Conservation (phyloP, 805 yeast species). For the Monosporozyma yasuniensis region DNA sequence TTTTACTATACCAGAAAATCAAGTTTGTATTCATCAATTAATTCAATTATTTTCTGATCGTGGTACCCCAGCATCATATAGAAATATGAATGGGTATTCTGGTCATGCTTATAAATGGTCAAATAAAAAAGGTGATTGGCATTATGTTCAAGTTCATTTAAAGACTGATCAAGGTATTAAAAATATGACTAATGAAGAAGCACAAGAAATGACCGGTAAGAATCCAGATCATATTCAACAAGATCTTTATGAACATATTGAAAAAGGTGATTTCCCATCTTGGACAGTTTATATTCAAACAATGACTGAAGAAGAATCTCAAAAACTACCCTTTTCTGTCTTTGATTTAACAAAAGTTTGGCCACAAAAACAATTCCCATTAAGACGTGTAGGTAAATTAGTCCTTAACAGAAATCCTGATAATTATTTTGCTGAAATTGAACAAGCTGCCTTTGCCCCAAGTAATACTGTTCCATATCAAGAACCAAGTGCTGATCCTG, state of each 20-base stretch:
- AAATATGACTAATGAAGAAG: constrained; percentile 54
- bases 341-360: constrained; percentile 88
- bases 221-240: constrained; percentile 78
- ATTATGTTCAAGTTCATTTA: constrained; percentile 51
- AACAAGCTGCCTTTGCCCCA: constrained; percentile 80
- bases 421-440: constrained; percentile 82
- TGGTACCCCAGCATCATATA: constrained; percentile 49
- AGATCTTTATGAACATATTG: constrained; percentile 73
- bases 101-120: constrained; percentile 59
- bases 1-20: constrained; percentile 50
- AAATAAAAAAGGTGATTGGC: constrained; percentile 44
- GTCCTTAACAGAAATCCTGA: constrained; percentile 74
- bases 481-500: constrained; percentile 79
- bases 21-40: constrained; percentile 71
- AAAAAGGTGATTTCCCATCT: constrained; percentile 66
- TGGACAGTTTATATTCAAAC: constrained; percentile 83
- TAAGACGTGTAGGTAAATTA: constrained; percentile 76
- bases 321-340: constrained; percentile 66
- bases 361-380: constrained; percentile 81
- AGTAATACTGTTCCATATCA: constrained; percentile 75
- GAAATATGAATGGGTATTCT: constrained; percentile 55
- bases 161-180: constrained; percentile 46
- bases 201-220: constrained; percentile 55
- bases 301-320: constrained; percentile 77
- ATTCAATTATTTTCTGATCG: constrained; percentile 51